Evolutionary conservation across 352 stramenopile species (phyloP).

Genomic region (Phytophthora cajani): DNA sequence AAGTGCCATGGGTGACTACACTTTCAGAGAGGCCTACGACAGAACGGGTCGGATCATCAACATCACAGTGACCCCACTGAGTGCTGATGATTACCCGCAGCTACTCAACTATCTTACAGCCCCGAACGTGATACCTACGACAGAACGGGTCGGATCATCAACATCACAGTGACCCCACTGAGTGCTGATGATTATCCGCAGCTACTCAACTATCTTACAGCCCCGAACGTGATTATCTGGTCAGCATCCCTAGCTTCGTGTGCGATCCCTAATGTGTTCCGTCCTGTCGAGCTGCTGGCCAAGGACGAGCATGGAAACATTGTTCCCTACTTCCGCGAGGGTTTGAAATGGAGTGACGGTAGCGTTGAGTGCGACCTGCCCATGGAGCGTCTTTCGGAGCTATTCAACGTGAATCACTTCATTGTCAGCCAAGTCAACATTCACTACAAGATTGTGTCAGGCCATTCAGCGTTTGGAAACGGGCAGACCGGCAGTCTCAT

Average conservation of each 20-base stretch:
- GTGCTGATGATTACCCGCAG: conserved; percentile 93
- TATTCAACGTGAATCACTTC: conserved; percentile 99
- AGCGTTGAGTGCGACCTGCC: conserved; percentile 95
- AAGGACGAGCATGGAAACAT: conserved; percentile 92
- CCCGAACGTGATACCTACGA: conserved; percentile 98
- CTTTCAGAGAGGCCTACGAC: conserved; percentile 98
- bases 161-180: conserved; percentile 97
- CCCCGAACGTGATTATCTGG: conserved; percentile 99
- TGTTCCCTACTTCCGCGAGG: conserved; percentile 82
- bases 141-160: conserved; percentile 97
- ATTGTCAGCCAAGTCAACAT: conserved; percentile 97
- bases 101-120: conserved; percentile 99
- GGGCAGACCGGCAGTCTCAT: conserved; percentile 88
- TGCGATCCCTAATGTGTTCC: conserved; percentile 95
- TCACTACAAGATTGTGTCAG: conserved; percentile 88
- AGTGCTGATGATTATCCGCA: conserved; percentile 94
- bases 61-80: conserved; percentile 96
- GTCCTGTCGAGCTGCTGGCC: conserved; percentile 94
- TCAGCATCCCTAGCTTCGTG: conserved; percentile 95
- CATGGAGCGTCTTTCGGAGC: conserved; percentile 95
- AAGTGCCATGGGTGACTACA: conserved; percentile 96
- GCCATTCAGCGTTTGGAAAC: conserved; percentile 70
- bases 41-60: conserved; percentile 98
- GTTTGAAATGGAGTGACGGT: conserved; percentile 95
- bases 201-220: conserved; percentile 98